Evolutionary conservation across 371 early-diverging fungal genomes (phyloP), one percentile per base, ranked within the genome.

Genomic region (Apophysomyces ossiformis): DNA sequence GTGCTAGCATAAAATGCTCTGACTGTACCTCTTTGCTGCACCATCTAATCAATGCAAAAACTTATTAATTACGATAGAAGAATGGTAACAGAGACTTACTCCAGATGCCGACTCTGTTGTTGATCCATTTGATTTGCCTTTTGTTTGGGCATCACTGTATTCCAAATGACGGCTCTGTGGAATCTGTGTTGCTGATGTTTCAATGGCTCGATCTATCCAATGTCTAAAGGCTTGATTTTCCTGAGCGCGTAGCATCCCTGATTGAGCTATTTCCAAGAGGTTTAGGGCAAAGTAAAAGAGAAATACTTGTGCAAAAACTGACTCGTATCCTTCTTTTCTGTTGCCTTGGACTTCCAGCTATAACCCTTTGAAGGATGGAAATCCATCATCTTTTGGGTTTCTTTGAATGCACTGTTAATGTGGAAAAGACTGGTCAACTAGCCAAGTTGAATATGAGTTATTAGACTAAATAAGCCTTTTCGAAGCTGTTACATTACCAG

Each of bases 351-450:
- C 59, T 89, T 87, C 93, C 93, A 93, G n/a, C 82, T 81, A 59
- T 93, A 93, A 12, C 93, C 92, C 13, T 82, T 84, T 0, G 89
- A 80, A 2, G 93, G 93, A 63, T 91, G 87, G 65, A 91, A 93
- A 21, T 88, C 87, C 57, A 88, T 87, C 74, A 87, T 79, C 16
- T 77, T 72, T 57, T 86, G 77, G 4, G 90, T 85, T 58, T 86
- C 82, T 57, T 90, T 88, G 67, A 92, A 92, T 0, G 92, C 92
- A 37, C 86, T 83, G 38, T 90, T 83, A 15, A 92, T 85, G 61
- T 88, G 82, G 64, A 86, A 82, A 35, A 92, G 69, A 61, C 91
- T 91, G 32, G 88, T 90, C 47, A 91, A 72, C 90, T 90, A 66
- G 0, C 7, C 32, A 60, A 2, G 18, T 21, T 32, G 21, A 21